Evolutionary conservation across 768 basidiomycete genomes (phyloP), one percentile per base, ranked within the genome.

Genomic region (Lyophyllum semitale): DNA sequence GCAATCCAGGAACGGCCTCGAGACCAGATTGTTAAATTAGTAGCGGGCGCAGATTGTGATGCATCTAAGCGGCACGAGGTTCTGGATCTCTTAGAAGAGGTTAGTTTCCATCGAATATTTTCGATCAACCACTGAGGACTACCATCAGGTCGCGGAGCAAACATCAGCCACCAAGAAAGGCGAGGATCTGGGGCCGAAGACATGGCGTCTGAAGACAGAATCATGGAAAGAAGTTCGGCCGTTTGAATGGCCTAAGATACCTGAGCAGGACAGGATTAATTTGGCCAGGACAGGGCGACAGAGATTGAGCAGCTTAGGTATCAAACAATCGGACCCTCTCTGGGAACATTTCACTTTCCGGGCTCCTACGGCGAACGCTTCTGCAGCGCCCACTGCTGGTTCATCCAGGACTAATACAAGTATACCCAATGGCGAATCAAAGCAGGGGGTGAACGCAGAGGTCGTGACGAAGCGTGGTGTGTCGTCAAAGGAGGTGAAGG

Each of bases 141-240:
- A 12, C 20, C 11, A 45, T 13, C 54, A 88, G 86, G 67, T 88
- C 17, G 86, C 79, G 4, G 85, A 86, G 54, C 73, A 71, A 32
- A 60, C 64, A 12, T 54, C 66, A 20, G 61, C 70, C 0, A 55
- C 68, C 27, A 76, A 66, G 59, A 77, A 66, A 27, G 70, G 70
- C 1, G 67, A 71, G 53, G 72, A 73, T 20, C 70, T 75, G 8
- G 66, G 75, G 1, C 48, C 61, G 7, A 72, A 73, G 53, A 62
- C 59, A 0, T 91, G 85, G 77, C 63, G 71, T 29, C 80, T 90
- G 55, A 87, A 83, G 58, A 70, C 76, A 22, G 63, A 68, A 18
- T 71, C 81, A 2, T 91, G 89, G 88, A 74, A 74, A 30, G 84
- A 91, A 62, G 84, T 90, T 23, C 83, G 87, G 6, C 89, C 89